Evolutionary conservation across 345 rosid species (phyloP).

Genomic region (Murraya paniculata): DNA sequence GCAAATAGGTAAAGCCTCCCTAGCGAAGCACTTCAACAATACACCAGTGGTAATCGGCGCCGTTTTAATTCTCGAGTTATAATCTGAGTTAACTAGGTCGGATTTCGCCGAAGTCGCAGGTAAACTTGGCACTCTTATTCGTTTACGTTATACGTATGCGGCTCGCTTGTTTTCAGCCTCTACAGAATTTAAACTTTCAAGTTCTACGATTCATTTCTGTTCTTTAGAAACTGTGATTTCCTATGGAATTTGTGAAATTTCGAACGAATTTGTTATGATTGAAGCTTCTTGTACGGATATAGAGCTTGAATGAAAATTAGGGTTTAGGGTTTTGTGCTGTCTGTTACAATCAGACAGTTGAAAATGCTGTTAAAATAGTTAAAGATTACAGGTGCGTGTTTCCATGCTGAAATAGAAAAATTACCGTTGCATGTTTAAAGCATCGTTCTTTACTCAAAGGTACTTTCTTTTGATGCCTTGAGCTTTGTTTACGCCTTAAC

Average conservation of each 20-base stretch:
- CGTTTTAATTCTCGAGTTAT: constrained; percentile 4
- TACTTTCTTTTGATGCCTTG: not conserved
- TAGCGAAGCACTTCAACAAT: not conserved
- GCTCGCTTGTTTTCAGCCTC: not conserved
- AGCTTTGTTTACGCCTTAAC: not conserved
- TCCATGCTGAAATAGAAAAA: not conserved
- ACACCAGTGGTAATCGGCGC: not conserved
- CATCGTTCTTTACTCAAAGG: not conserved
- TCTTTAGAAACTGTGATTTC: not conserved
- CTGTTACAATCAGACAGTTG: not conserved
- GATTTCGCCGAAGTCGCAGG: constrained; percentile 1
- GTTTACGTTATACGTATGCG: not conserved
- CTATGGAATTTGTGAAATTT: not conserved
- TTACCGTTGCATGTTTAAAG: not conserved
- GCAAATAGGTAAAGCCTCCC: constrained; percentile 2
- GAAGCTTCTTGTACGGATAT: not conserved
- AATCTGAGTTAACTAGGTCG: not conserved
- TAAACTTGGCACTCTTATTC: not conserved
- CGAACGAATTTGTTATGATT: not conserved
- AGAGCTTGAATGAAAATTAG: constrained; percentile 9
- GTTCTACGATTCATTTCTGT: not conserved
- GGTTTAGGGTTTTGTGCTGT: constrained; percentile 36
- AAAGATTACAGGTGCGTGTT: not conserved
- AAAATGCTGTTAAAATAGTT: not conserved
- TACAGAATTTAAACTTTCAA: constrained; percentile 5